These are phyloP conservation scores for Tricholomella constricta DNA, from an alignment of 768 basidiomycete species.

Conservation along the genomic window DNA sequence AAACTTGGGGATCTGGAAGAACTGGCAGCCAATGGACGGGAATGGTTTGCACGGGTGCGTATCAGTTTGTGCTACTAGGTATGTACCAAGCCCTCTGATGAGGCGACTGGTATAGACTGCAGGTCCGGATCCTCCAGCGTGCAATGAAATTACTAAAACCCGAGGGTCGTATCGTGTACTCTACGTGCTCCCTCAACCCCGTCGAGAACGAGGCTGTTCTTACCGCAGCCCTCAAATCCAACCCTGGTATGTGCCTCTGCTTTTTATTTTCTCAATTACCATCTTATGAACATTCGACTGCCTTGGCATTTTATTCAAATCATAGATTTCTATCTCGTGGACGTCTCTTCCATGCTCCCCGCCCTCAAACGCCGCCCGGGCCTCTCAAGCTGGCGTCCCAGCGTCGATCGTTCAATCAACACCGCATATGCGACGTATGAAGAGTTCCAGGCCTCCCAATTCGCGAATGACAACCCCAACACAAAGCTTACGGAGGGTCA, in stretches of 20 bases:
- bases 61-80: neutral
- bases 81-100: slow-evolving; percentile 2
- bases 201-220: slow-evolving; percentile 97
- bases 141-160: slow-evolving; percentile 86
- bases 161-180: slow-evolving; percentile 94
- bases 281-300: too few relatives aligned
- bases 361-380: slow-evolving; percentile 77
- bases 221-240: slow-evolving; percentile 73
- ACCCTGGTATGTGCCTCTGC: slow-evolving; percentile 53
- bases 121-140: slow-evolving; percentile 88
- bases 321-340: slow-evolving; percentile 75
- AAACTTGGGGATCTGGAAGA: slow-evolving; percentile 93
- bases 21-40: slow-evolving; percentile 86
- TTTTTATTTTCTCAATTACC: neutral
- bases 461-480: slow-evolving; percentile 52
- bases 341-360: slow-evolving; percentile 73
- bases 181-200: slow-evolving; percentile 96
- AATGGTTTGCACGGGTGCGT: slow-evolving; percentile 86
- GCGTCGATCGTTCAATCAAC: slow-evolving; percentile 53
- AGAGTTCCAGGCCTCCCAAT: slow-evolving; percentile 54
- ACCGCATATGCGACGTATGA: slow-evolving; percentile 61
- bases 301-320: neutral
- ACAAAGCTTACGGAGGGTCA: slow-evolving; percentile 70
- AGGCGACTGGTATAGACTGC: slow-evolving; percentile 58
- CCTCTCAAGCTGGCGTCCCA: slow-evolving; percentile 76